Base-by-base conservation (phyloP, 2,329 filamentous ascomycete species). In the Colletotrichum sansevieriae region DNA sequence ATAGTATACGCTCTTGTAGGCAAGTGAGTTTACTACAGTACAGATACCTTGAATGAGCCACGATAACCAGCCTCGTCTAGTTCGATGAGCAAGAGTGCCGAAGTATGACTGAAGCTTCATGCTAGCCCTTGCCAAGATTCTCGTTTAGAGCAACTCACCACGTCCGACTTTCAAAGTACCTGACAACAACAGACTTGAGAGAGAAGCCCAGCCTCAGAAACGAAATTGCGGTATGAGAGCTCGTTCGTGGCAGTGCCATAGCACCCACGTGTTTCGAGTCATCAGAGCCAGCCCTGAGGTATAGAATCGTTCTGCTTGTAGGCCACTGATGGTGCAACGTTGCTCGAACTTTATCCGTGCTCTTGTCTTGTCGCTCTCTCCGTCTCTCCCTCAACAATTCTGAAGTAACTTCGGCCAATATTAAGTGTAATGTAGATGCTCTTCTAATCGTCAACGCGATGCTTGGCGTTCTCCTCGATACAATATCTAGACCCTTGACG, bases 221-320 rank as follows among this genome's bases (percentile, higher is more conserved):
- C 54, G 54, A 57, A 7, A 57, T 57, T 57, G 20, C 37, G 25
- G 54, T 39, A 55, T 55, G n/a, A 43, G 35, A 52, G 33, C 35
- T 43, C n/a, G 44, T 22, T 47, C 22, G 37, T 35, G 47, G 37
- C 58, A 29, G 47, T 41, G 59, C 11, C 35, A 10, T 15, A 18
- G 20, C 25, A 54, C 47, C 59, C 59, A 62, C 59, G 59, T 44
- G 46, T n/a, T n/a, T 39, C 13, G 46, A 54, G 59, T 62, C 35
- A 52, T 33, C 33, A 44, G 25, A 20, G 22, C 22, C 22, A 22
- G 22, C 22, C 22, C 22, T 22, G 22, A 22, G 22, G 22, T 22
- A 1, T 20, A 13, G 22, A 41, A 33, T 49, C 18, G 18, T 18
- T 18, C 18, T 18, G 18, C 22, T 22, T 22, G 3, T 22, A 22